Evolutionary conservation across 2,329 filamentous ascomycete species (phyloP), one percentile per base, ranked within the genome.

Genomic region (Aspergillus brasiliensis): DNA sequence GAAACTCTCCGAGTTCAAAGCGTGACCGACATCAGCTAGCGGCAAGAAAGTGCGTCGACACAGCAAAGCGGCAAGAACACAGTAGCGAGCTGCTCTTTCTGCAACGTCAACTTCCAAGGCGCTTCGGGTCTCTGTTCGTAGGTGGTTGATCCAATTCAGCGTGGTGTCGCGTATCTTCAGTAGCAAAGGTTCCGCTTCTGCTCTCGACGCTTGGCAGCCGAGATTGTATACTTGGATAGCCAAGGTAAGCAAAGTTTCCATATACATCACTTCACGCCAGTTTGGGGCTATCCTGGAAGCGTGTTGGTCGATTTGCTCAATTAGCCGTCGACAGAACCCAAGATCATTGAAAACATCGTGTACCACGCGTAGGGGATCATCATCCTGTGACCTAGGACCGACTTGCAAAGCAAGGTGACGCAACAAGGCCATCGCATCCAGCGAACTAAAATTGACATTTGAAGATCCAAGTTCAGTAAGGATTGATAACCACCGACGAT

Each of bases 381-480:
- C 69, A 2, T 64, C 34, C 0, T 66, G 54, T 5, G 69, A 56
- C 0, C 68, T 52, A 3, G 86, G 86, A 0, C 89, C 89, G 1
- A 78, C 80, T 62, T 90, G 83, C 0, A 83, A 62, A 0, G 81
- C 75, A 1, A 90, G 73, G 8, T 84, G 82, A 1, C 75, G 73
- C 1, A 91, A 68, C 0, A 89, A 64, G 0, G 75, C 60, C 28
- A 78, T 77, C 0, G 83, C 84, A 0, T 81, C 77, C 28, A 84
- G 79, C 0, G 80, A 81, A 28, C 83, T 85, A 61, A 90, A 85
- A 62, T 89, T 89, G 3, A 91, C 54, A 60, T 82, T 83, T 0
- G 81, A 78, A 1, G 81, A 79, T 0, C 78, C 82, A 3, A 87
- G 66, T 61, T 86, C 83, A 0, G 78, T 61, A 0, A 85, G 65